phyloP scores from a whole-genome alignment of 2,329 filamentous ascomycete genomes.

The Trichoderma afroharzianum region DNA sequence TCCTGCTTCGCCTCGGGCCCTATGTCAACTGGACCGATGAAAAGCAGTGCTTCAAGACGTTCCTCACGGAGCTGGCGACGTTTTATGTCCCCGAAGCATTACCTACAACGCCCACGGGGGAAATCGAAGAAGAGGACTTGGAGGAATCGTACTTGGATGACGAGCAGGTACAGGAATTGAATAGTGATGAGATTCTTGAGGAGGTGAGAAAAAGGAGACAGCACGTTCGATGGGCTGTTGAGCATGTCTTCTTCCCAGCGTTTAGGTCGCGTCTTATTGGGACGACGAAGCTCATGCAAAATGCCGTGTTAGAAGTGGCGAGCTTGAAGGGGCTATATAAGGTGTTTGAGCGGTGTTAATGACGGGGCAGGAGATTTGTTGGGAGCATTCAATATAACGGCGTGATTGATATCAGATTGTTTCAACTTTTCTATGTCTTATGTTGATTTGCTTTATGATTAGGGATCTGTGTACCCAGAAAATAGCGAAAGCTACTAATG shows the following conservation, averaged over 20 bases:
- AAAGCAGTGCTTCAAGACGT: slow-evolving; percentile 77
- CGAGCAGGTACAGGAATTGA: not conserved
- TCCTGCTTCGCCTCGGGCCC: slow-evolving; percentile 83
- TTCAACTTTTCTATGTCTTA: not conserved
- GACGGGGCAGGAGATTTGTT: not conserved
- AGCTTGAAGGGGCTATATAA: slow-evolving; percentile 89
- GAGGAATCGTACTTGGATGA: not conserved
- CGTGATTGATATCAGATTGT: not conserved
- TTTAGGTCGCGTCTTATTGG: slow-evolving; percentile 80
- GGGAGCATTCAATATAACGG: not conserved
- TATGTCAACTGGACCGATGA: slow-evolving; percentile 85
- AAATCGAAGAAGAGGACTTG: not conserved
- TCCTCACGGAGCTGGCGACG: slow-evolving; percentile 79
- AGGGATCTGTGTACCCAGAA: not conserved
- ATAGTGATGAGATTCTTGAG: slow-evolving; percentile 30
- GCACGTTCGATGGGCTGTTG: slow-evolving; percentile 71
- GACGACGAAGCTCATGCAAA: slow-evolving; percentile 71
- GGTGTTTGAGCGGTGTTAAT: slow-evolving; percentile 89
- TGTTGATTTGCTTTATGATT: not conserved
- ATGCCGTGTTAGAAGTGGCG: slow-evolving; percentile 77
- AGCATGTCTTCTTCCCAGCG: slow-evolving; percentile 86
- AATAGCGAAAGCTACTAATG: not conserved
- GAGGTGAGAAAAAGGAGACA: slow-evolving; percentile 56
- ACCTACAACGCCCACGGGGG: slow-evolving; percentile 45
- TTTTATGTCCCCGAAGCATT: slow-evolving; percentile 90